phyloP scores from a whole-genome alignment of 2,329 filamentous ascomycete species.

The Aotearoamyces nothofagi region DNA sequence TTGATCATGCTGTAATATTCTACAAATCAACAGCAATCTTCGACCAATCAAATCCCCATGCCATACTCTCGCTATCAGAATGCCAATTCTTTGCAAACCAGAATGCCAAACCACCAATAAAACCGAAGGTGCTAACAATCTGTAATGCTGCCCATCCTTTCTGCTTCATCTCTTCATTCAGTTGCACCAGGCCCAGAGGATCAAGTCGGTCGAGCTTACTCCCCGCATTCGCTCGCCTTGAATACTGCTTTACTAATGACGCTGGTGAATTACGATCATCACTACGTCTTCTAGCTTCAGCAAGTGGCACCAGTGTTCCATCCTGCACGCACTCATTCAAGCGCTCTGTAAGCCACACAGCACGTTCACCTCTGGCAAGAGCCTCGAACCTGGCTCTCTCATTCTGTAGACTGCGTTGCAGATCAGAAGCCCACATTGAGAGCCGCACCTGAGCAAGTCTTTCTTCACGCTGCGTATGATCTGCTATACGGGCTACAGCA shows the following conservation, averaged over 20 bases:
- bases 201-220: constrained; percentile 34
- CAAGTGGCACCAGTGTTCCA: constrained; percentile 41
- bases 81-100: constrained; percentile 31
- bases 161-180: constrained; percentile 49
- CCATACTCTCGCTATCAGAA: constrained; percentile 1
- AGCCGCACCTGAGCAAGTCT: constrained; percentile 52
- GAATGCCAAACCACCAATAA: constrained; percentile 57
- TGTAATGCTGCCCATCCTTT: constrained; percentile 56
- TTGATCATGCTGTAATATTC: too few species aligned
- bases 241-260: neutral
- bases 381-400: constrained; percentile 57
- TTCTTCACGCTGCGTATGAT: constrained; percentile 44
- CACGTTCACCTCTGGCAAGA: constrained; percentile 44
- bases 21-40: constrained; percentile 2
- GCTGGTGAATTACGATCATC: constrained; percentile 2
- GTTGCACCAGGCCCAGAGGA: constrained; percentile 61
- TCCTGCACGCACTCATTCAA: constrained; percentile 53
- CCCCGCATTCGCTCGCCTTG: neutral
- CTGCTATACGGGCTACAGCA: constrained; percentile 43
- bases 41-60: constrained; percentile 3
- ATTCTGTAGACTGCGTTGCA: constrained; percentile 60
- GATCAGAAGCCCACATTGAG: constrained; percentile 67
- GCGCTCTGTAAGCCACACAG: constrained; percentile 52
- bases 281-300: constrained; percentile 15
- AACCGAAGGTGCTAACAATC: constrained; percentile 56